Evolutionary conservation across 371 early-diverging fungal species (phyloP), one percentile per base, ranked within the genome.

Genomic region (Catenaria anguillulae): DNA sequence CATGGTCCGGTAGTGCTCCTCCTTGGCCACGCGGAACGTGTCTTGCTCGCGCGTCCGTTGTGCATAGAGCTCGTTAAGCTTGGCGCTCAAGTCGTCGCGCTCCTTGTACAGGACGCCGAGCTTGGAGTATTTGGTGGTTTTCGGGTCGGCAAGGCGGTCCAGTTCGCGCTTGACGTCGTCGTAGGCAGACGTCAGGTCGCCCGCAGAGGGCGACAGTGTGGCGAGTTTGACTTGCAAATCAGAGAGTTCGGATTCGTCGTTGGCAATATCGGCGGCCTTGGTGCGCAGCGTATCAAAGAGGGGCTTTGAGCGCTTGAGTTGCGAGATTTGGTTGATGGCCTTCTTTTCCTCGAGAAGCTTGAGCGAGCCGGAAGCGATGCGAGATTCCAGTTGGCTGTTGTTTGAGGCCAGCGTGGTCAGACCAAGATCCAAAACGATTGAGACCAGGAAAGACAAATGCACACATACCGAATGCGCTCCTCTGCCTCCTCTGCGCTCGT

Each of bases 331-430:
- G 65, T 78, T 71, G 59, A 89, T 73, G 72, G 89, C 75, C 67
- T 77, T 77, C 75, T 91, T 90, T 74, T 93, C 94, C 63, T 92
- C 93, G 36, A 88, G 80, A 64, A 93, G 72, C 71, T 85, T 82
- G 56, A 83, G 64, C 31, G 73, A 77, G 66, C 92, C 91, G 46
- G 76, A 75, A 64, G 85, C 85, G 64, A 93, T 81, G 73, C 86
- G 81, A 62, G 70, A 73, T 68, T 93, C 92, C 62, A 86, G 73
- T 60, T 81, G 78, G 65, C 40, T 46, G n/a, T 12, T 23, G 26
- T n/a, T n/a, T n/a, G n/a, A n/a, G n/a, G n/a, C n/a, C n/a, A n/a
- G n/a, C n/a, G n/a, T n/a, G n/a, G n/a, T n/a, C n/a, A n/a, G n/a
- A n/a, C n/a, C n/a, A n/a, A n/a, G n/a, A n/a, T n/a, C n/a, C n/a